A percentile compares a stretch with the other conserved stretches of the same genome.
Conservation (phyloP, 2,329 filamentous ascomycete genomes). For the Nemania sp. region DNA sequence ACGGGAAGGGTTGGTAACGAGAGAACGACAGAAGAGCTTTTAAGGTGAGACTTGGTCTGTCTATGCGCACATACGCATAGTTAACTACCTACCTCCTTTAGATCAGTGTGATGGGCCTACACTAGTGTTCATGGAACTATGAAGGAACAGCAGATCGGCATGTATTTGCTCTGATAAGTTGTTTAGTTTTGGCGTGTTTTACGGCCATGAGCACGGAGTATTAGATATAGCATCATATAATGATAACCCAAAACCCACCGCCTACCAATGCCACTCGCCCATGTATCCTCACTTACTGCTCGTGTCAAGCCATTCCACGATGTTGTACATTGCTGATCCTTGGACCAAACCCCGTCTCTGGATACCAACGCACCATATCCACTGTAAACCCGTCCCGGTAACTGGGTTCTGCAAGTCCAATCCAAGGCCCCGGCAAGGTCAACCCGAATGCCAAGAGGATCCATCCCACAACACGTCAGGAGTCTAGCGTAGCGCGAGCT, state of each 20-base stretch:
- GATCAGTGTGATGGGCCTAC: background rate
- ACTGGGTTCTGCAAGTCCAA: constrained; percentile 6
- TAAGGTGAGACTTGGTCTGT: background rate
- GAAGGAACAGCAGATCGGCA: too few species aligned
- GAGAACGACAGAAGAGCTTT: background rate
- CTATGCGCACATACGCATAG: too few species aligned
- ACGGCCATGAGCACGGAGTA: too few species aligned
- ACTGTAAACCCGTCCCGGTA: constrained; percentile 13
- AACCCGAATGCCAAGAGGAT: constrained; percentile 22
- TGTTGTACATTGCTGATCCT: too few species aligned
- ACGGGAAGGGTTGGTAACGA: constrained; percentile 12
- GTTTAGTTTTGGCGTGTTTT: too few species aligned
- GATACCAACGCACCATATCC: constrained; percentile 5
- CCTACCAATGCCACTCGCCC: too few species aligned
- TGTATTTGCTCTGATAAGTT: too few species aligned
- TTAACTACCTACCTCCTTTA: background rate
- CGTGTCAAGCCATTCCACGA: too few species aligned
- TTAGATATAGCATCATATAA: too few species aligned
- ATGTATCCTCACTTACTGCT: too few species aligned
- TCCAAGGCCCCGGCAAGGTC: constrained; percentile 7
- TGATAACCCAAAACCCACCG: too few species aligned
- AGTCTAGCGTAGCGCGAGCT: constrained; percentile 22
- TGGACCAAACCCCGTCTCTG: too few species aligned
- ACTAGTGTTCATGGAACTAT: background rate
- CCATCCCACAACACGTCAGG: constrained; percentile 21